These are phyloP conservation scores for Angomonas ambiguus DNA, from an alignment of 208 protist genomes.

Conservation along the genomic window DNA sequence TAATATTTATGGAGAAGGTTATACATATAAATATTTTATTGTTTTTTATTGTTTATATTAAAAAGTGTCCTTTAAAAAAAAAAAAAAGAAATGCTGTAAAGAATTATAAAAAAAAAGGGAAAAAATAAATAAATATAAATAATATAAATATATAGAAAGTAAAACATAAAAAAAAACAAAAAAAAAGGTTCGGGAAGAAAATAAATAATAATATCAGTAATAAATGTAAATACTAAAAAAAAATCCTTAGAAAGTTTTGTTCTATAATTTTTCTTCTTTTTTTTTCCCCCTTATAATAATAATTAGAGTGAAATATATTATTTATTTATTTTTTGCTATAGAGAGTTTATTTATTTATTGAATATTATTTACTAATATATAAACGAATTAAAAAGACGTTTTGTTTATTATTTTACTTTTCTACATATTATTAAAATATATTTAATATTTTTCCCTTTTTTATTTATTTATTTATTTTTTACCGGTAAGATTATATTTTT, in stretches of 20 bases:
- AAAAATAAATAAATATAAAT: too few species aligned
- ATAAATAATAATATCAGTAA: not conserved
- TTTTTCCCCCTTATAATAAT: too few species aligned
- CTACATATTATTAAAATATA: too few species aligned
- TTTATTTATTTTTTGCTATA: too few species aligned
- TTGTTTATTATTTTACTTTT: too few species aligned
- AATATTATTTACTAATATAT: too few species aligned
- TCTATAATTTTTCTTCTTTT: too few species aligned
- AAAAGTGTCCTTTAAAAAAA: slow-evolving; percentile 1
- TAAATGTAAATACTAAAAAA: slow-evolving; percentile 19
- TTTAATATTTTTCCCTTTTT: slow-evolving; percentile 4
- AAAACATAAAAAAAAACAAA: slow-evolving; percentile 13
- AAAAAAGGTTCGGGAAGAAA: not conserved
- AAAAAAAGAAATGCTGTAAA: slow-evolving; percentile 12
- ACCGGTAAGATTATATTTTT: not conserved
- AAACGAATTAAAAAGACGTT: too few species aligned
- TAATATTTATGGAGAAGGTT: not conserved
- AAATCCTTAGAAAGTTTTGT: slow-evolving; percentile 3
- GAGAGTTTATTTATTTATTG: too few species aligned
- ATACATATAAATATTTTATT: not conserved
- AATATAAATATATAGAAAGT: slow-evolving; percentile 7
- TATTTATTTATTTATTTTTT: not conserved
- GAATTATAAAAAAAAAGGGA: not conserved
- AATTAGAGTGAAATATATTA: too few species aligned
- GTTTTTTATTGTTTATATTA: not conserved